Base-by-base conservation (phyloP, 2,329 filamentous ascomycete species). In the Sphaerulina musiva region DNA sequence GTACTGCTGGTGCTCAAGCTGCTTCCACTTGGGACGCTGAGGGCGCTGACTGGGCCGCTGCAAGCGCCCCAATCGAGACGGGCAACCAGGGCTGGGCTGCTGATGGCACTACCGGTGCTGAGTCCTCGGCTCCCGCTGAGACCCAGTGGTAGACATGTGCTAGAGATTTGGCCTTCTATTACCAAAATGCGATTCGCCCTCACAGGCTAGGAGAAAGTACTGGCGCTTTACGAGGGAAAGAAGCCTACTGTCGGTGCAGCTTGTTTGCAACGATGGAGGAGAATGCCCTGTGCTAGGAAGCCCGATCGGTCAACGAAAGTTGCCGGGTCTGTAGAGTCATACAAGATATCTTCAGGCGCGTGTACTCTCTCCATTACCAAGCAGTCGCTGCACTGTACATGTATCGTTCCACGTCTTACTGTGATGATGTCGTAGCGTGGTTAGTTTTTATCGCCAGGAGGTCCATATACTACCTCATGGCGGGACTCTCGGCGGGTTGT, bases 161-260 rank as follows among this genome's bases (percentile, higher is more conserved):
- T 50, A 45, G 47, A 55, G 49, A 49, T 39, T 20, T 23, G 51
- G 54, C 53, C 34, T 48, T 54, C 8, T 26, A 44, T 53, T 55
- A 38, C 46, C 50, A 48, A 57, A 48, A 46, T 41, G 32, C 46
- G 43, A 50, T 56, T 61, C 51, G 59, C 51, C 55, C 50, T 53
- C 59, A 58, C 60, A 62, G 60, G 60, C 60, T 62, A 55, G 57
- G 60, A 57, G 53, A 51, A 51, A 51, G 58, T 55, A 54, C 82
- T 79, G 75, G 78, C 85, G 84, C 86, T 90, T 96, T 80, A 96
- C 87, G 91, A 96, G 90, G 92, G 92, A 97, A 97, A 97, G 92
- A 97, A 90, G 95, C 86, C 89, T 81, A 73, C 68, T 70, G 70
- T 72, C 75, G 26, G 4, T 6, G 72, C 42, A 45, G 42, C 32